These are phyloP conservation scores for Solanum pennellii DNA, from an alignment of 257 asterid species.

Conservation along the genomic window DNA sequence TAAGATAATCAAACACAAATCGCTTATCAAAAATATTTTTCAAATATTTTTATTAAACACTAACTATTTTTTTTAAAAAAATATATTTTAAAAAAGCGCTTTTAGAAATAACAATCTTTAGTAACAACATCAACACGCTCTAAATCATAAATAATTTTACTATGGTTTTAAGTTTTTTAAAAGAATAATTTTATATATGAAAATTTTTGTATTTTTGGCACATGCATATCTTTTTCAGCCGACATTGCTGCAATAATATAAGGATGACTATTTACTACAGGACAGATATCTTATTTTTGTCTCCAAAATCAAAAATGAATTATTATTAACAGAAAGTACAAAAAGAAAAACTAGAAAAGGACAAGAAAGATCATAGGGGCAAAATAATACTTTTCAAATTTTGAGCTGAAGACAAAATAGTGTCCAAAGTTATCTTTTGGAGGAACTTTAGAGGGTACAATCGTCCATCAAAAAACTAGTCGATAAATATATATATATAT, in stretches of 20 bases:
- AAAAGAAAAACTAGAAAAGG: neutral
- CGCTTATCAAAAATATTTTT: too few species aligned
- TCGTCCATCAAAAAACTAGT: neutral
- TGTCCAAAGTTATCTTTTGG: neutral
- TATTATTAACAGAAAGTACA: neutral
- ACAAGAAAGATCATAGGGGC: neutral
- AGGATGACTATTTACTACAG: neutral
- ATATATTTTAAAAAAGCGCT: too few species aligned
- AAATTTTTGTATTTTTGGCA: neutral
- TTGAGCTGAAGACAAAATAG: neutral
- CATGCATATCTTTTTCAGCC: neutral
- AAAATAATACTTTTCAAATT: neutral
- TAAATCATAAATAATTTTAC: too few species aligned
- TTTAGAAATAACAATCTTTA: too few species aligned
- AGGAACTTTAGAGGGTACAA: neutral
- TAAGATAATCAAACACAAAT: too few species aligned
- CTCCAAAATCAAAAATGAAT: neutral
- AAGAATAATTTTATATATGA: neutral
- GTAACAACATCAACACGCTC: too few species aligned
- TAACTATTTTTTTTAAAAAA: rapidly evolving
- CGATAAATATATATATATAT: too few species aligned
- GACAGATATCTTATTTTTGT: neutral
- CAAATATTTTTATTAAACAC: too few species aligned
- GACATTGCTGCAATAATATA: neutral
- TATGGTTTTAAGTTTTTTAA: too few species aligned